phyloP scores from a whole-genome alignment of 2,329 filamentous ascomycete genomes.

The Fusarium verticillioides region DNA sequence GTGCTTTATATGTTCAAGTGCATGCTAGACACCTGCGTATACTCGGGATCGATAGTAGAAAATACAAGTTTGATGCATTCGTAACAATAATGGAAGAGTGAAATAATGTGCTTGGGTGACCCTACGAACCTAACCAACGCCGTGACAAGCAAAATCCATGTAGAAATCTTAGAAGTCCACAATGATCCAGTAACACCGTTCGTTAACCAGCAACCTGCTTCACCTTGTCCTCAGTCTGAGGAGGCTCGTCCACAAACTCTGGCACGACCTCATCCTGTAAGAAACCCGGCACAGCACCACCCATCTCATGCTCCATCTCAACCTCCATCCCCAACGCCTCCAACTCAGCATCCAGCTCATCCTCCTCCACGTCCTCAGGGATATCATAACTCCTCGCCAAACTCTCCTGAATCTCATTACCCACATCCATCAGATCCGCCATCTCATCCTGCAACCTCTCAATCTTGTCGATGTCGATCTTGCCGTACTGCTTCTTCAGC shows the following conservation, averaged over 20 bases:
- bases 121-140: constrained; percentile 41
- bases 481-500: constrained; percentile 92
- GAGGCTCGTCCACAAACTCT: constrained; percentile 93
- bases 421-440: constrained; percentile 96
- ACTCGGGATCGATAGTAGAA: background rate
- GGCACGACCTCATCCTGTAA: constrained; percentile 88
- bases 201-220: constrained; percentile 78
- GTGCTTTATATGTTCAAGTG: background rate
- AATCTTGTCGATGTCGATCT: constrained; percentile 97
- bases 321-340: constrained; percentile 94
- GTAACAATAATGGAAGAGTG: background rate
- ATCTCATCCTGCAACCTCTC: constrained; percentile 98
- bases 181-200: background rate
- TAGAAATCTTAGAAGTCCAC: background rate
- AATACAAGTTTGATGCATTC: background rate
- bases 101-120: constrained; percentile 30
- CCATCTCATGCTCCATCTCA: constrained; percentile 81
- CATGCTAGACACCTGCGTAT: no score
- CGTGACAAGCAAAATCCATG: constrained; percentile 11
- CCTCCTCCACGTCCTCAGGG: constrained; percentile 96
- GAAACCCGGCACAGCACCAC: constrained; percentile 79
- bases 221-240: constrained; percentile 76
- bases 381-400: constrained; percentile 92
- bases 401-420: constrained; percentile 97
- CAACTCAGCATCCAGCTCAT: constrained; percentile 93